Conservation (phyloP, 768 basidiomycete genomes). For the Neoboletus subvelutipes region DNA sequence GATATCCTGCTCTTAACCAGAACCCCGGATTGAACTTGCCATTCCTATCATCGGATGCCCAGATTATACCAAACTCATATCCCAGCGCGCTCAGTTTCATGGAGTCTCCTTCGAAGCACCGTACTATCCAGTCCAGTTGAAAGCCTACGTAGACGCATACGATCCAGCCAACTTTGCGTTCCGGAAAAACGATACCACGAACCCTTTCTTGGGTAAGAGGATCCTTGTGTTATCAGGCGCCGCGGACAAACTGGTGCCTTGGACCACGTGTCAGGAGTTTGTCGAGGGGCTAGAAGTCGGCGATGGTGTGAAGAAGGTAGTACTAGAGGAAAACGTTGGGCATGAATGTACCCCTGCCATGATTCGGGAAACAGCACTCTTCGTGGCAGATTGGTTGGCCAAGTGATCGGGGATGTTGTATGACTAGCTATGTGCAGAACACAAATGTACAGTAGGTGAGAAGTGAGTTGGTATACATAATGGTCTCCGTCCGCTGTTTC, state of each 20-base stretch:
- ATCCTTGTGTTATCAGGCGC: conserved; percentile 71
- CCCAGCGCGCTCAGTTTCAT: conserved; percentile 48
- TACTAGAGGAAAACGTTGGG: conserved; percentile 54
- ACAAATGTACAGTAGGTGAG: neutral
- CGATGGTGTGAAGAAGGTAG: conserved; percentile 53
- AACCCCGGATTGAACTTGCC: conserved; percentile 44
- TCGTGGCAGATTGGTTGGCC: conserved; percentile 28
- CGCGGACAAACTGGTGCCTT: conserved; percentile 67
- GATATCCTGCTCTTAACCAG: conserved; percentile 25
- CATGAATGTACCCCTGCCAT: conserved; percentile 65
- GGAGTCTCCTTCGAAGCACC: conserved; percentile 49
- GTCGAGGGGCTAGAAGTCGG: conserved; percentile 57
- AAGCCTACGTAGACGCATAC: conserved; percentile 42
- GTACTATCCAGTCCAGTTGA: conserved; percentile 55
- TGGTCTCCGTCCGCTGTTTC: neutral
- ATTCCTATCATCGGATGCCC: conserved; percentile 70
- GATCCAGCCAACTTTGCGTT: conserved; percentile 50
- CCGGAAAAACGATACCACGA: conserved; percentile 36
- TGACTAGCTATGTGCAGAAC: neutral
- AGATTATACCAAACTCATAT: conserved; percentile 58
- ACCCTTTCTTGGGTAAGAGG: conserved; percentile 70
- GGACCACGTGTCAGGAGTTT: conserved; percentile 54
- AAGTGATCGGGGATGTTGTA: conserved; percentile 5
- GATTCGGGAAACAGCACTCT: conserved; percentile 44
- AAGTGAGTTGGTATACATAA: neutral